Evolutionary conservation across 768 basidiomycete species (phyloP).

Genomic region (Rhodotorula kratochvilovae): DNA sequence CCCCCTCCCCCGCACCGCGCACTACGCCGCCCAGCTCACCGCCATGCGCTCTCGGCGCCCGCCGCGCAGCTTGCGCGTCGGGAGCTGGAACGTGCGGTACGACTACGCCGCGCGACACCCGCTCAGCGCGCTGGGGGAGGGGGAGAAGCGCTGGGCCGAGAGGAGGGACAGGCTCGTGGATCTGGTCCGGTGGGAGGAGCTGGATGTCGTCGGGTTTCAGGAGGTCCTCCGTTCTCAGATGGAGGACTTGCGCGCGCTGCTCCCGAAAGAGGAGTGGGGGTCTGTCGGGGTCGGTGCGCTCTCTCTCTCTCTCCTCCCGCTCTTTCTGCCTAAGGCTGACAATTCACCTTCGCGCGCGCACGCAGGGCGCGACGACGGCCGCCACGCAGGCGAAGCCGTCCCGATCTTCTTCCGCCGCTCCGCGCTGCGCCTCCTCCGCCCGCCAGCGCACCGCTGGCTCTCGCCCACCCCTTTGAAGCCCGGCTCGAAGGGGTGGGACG

Average conservation of each 20-base stretch:
- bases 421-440: constrained; percentile 39
- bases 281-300: constrained; percentile 35
- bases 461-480: constrained; percentile 45
- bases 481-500: constrained; percentile 48
- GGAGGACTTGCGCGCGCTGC: constrained; percentile 15
- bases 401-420: constrained; percentile 37
- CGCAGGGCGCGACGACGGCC: constrained; percentile 24
- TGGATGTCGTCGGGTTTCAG: constrained; percentile 39
- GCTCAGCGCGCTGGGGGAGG: background rate
- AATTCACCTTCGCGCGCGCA: background rate
- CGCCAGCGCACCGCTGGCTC: constrained; percentile 45
- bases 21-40: background rate
- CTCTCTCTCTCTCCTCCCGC: background rate
- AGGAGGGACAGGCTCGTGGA: constrained; percentile 29
- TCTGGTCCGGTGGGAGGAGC: constrained; percentile 28
- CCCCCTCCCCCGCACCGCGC: background rate
- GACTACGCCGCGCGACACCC: background rate
- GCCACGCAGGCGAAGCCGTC: constrained; percentile 21
- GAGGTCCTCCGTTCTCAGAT: constrained; percentile 38
- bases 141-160: constrained; percentile 18
- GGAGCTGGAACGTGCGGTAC: constrained; percentile 22
- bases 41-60: background rate
- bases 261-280: constrained; percentile 17
- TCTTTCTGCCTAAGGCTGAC: background rate
- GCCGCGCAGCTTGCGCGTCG: background rate